Conservation (phyloP, 257 asterid genomes). For the Anisodus acutangulus region DNA sequence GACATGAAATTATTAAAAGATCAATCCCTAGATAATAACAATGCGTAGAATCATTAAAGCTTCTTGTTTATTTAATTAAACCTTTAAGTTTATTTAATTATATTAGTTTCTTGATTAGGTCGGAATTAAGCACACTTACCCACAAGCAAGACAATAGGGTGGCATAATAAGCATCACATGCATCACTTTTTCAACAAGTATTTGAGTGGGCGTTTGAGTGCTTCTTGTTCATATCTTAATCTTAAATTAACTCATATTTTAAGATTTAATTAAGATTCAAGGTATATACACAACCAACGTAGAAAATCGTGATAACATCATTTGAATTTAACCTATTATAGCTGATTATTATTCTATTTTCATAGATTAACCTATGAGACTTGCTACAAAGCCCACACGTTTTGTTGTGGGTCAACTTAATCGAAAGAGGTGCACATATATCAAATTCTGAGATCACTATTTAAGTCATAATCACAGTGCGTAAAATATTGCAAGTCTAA, state of each 20-base stretch:
- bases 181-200: slow-evolving; percentile 42
- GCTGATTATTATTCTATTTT: too few relatives aligned
- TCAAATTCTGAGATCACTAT: too few relatives aligned
- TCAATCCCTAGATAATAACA: slow-evolving; percentile 26
- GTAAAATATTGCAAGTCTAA: too few relatives aligned
- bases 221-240: slow-evolving; percentile 10
- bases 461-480: too few relatives aligned
- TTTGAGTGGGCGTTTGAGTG: slow-evolving; percentile 34
- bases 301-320: too few relatives aligned
- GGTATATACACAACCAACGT: background rate
- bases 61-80: background rate
- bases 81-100: slow-evolving; percentile 10
- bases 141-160: slow-evolving; percentile 71
- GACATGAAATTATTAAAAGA: slow-evolving; percentile 8
- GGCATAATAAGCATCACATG: slow-evolving; percentile 70
- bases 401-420: too few relatives aligned
- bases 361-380: too few relatives aligned
- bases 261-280: background rate
- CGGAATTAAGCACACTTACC: slow-evolving; percentile 39
- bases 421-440: too few relatives aligned
- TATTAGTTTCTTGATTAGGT: background rate
- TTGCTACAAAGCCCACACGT: too few relatives aligned
- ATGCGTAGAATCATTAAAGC: slow-evolving; percentile 32
- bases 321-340: too few relatives aligned
- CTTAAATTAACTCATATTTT: slow-evolving; percentile 12